A percentile compares a stretch with the other conserved stretches of the same genome.
Evolutionary conservation across 1,284 basidiomycete genomes (phyloP).

Genomic region (Melampsora americana): DNA sequence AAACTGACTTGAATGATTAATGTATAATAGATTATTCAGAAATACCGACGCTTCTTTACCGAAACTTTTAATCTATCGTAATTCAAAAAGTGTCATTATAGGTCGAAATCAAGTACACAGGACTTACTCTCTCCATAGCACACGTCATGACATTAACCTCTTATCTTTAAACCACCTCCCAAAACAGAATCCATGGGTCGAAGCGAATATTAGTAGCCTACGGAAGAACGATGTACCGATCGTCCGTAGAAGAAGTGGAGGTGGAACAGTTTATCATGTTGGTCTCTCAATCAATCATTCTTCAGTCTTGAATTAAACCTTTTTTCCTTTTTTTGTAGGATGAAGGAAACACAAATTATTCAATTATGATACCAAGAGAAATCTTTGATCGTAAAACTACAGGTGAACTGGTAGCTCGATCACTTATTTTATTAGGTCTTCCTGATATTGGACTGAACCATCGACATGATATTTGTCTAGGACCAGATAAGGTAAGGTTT

Average conservation of each 20-base stretch:
- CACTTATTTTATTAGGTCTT: conserved; percentile 71
- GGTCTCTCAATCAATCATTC: conserved; percentile 52
- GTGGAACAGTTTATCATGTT: conserved; percentile 97
- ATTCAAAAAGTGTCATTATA: conserved; percentile 85
- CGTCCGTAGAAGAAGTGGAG: conserved; percentile 82
- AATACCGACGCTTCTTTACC: conserved; percentile 59
- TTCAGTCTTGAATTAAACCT: not conserved
- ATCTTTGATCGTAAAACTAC: conserved; percentile 78
- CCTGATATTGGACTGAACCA: conserved; percentile 73
- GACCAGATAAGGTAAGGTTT: conserved; percentile 74
- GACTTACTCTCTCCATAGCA: not conserved
- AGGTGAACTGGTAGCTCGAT: conserved; percentile 71
- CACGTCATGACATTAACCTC: conserved; percentile 13
- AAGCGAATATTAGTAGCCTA: conserved; percentile 71
- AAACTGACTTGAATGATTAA: not conserved
- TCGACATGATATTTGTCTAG: conserved; percentile 83
- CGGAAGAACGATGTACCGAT: conserved; percentile 65
- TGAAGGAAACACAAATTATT: conserved; percentile 94
- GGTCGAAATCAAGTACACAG: conserved; percentile 73
- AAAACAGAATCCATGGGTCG: conserved; percentile 93
- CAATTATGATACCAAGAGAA: conserved; percentile 78
- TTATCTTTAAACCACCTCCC: too few species aligned
- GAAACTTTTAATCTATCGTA: conserved; percentile 81
- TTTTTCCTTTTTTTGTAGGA: conserved; percentile 63
- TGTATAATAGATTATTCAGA: conserved; percentile 18